Base-by-base conservation (phyloP, 139 green algal genomes). In the Micractinium sp. region DNA sequence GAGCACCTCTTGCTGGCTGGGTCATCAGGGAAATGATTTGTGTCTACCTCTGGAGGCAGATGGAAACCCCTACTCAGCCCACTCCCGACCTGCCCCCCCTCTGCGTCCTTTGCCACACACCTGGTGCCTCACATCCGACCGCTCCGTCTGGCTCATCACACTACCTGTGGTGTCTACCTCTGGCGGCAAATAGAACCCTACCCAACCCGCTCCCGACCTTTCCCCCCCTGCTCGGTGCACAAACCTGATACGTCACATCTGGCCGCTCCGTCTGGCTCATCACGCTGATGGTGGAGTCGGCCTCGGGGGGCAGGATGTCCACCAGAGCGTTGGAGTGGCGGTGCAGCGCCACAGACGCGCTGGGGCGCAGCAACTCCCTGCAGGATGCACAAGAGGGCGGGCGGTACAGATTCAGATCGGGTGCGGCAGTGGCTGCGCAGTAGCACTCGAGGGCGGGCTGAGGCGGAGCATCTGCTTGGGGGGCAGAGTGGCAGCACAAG, bases 241-340 rank as follows among this genome's bases (percentile, higher is more conserved):
- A 16, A 78, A 96, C 95, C 94, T 92, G 85, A 93, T 99, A 99
- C 18, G 94, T 96, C 35, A 99, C 96, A 89, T 99, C 96, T 31
- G 98, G 98, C 53, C 95, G 95, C 92, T 99, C 98, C 29, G 95
- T 93, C 23, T 98, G 93, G 18, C 89, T 95, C 85, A 99, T 93
- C 81, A 99, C 93, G 0, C 95, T 98, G 84, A 99, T 99, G 90
- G 91, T 96, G 33, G 96, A 99, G 93, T 99, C 98, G 12, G 98
- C 98, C 92, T 99, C 98, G 3, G 98, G 98, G 12, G 98, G 98
- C 73, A 99, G 92, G 56, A 99, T 97, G 93, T 99, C 98, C 53
- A 99, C 98, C 38, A 99, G 94, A 14, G 98, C 97, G 90, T 99
- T 99, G 75, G 95, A 98, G 92, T 99, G 98, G 22, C 97, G 91